Evolutionary conservation across 352 stramenopile species (phyloP), one percentile per base, ranked within the genome.

Genomic region (Plasmopara viticola): DNA sequence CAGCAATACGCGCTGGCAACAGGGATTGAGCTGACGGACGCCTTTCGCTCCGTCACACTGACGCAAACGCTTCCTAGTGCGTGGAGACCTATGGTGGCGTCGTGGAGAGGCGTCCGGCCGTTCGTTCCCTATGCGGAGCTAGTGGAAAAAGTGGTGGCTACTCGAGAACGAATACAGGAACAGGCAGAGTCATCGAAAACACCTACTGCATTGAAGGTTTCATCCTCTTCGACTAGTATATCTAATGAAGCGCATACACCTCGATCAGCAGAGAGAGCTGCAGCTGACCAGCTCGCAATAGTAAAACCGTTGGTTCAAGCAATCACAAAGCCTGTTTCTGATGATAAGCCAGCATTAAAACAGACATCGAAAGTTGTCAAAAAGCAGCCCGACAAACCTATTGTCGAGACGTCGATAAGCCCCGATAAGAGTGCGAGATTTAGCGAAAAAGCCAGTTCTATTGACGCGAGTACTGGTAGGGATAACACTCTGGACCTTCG

Each of bases 101-200:
- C 53, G 5, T 78, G 66, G 68, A 60, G 64, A 53, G 68, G 66
- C 4, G 47, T 66, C 18, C 53, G 68, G 17, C 66, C 66, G 0
- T 75, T 71, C 48, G 66, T 78, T n/a, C 68, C 66, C 15, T 78
- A 73, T 46, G 40, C 50, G 1, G 55, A 78, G 38, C 51, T 78
- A 3, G 63, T 75, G 14, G 60, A 69, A 47, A 75, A 71, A 45
- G 53, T 73, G 25, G 49, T 52, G 25, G 33, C 44, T 42, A 61
- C 66, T 20, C 51, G 48, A 31, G 63, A 62, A 41, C 56, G 30
- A 25, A 52, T 60, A 38, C 46, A 68, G 35, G 30, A 43, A 25
- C 44, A 72, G n/a, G 14, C 42, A 48, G 62, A 74, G 1, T 10
- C 48, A 12, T 37, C 38, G 35, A 55, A 30, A 33, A 37, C 17